Evolutionary conservation across 2,329 filamentous ascomycete genomes (phyloP), one percentile per base, ranked within the genome.

Genomic region (Grosmannia huntii): DNA sequence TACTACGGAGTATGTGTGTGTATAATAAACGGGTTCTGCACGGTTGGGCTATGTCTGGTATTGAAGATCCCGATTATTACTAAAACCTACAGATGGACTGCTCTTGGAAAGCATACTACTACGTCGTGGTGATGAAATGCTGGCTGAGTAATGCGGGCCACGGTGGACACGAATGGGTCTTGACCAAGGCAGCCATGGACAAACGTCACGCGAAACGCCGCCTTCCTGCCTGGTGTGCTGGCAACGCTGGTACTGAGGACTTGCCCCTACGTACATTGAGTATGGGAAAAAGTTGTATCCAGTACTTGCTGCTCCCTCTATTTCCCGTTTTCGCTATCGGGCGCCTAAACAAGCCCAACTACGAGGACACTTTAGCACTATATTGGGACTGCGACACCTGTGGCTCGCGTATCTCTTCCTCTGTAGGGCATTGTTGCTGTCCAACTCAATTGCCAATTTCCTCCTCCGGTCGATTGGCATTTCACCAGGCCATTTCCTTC

Each of bases 121-220:
- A 44, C 16, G n/a, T 44, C 16, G 41, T 44, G 41, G 41, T 33
- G 28, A 33, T 33, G 28, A 36, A 52, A 52, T 52, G 25, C 33
- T 23, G 38, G 23, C 38, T 55, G 23, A 55, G 28, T 56, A 33
- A 51, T 33, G 23, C 27, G 44, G 55, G n/a, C 28, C 27, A 25
- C 19, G 21, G 27, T 44, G 19, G 38, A 27, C 36, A 27, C 23
- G 48, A 50, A 50, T 27, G 48, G 48, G 46, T 25, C 25, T 5
- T 7, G 53, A 46, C 25, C 54, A 62, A 63, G 62, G 62, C 62
- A 63, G 61, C 62, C 61, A 61, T 57, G 58, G 57, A 46, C 58
- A 31, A 61, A 63, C 62, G 62, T 63, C 61, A 63, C 60, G 60
- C 59, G 46, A 55, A 55, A 11, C 23, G 44, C 53, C 36, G 23